phyloP scores from a whole-genome alignment of 805 yeast genomes.

The Torulaspora franciscae region DNA sequence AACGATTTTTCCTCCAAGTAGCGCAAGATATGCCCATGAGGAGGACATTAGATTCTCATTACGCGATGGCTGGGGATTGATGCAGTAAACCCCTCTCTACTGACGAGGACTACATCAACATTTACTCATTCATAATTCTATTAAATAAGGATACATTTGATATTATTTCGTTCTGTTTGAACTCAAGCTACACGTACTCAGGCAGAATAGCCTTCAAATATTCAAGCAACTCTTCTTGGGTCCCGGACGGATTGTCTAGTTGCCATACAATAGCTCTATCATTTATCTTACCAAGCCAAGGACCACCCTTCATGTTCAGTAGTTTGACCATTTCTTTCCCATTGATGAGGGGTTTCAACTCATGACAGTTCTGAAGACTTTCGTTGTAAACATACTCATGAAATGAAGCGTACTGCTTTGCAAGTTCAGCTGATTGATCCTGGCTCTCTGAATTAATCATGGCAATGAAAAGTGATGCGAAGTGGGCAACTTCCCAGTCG shows the following conservation, averaged over 20 bases:
- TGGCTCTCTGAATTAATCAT: conserved; percentile 5
- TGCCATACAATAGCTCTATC: conserved; percentile 67
- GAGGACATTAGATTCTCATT: not conserved
- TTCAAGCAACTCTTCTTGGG: conserved; percentile 51
- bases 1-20: conserved; percentile 10
- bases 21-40: not conserved
- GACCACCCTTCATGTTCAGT: conserved; percentile 67
- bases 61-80: not conserved
- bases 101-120: not conserved
- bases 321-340: conserved; percentile 61
- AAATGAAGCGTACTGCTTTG: conserved; percentile 35
- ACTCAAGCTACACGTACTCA: conserved; percentile 10
- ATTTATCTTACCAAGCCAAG: conserved; percentile 67
- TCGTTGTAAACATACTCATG: conserved; percentile 25
- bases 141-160: not conserved
- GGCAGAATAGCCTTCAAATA: conserved; percentile 32
- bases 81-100: not conserved
- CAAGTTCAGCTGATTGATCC: conserved; percentile 3
- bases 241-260: conserved; percentile 59
- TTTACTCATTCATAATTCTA: conserved; percentile 1
- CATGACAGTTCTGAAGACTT: conserved; percentile 30
- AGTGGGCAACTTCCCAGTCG: conserved; percentile 46
- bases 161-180: not conserved
- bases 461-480: conserved; percentile 31
- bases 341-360: conserved; percentile 61